Conservation (phyloP, 352 stramenopile species). For the Phytophthora fragariae region DNA sequence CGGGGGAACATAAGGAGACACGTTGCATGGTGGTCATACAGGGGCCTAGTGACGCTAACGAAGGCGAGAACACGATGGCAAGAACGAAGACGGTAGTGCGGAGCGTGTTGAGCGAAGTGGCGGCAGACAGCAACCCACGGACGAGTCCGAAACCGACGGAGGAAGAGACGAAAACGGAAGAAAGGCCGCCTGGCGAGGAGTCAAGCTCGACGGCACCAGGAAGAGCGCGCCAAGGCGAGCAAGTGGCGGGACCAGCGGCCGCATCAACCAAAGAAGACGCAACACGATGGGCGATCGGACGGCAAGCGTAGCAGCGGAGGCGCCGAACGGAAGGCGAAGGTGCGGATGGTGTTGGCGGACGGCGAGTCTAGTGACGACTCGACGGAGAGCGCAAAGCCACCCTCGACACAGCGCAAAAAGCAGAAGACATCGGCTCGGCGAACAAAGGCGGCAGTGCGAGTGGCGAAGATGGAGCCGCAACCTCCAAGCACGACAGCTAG, state of each 20-base stretch:
- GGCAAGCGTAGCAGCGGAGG: background rate
- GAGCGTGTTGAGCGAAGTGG: background rate
- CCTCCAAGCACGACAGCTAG: rapidly evolving
- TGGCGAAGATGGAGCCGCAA: background rate
- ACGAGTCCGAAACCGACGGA: background rate
- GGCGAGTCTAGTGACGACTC: background rate
- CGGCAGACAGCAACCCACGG: background rate
- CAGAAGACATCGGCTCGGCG: background rate
- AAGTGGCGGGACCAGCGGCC: background rate
- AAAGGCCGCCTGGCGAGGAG: background rate
- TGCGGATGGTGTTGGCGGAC: background rate
- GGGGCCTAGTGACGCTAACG: background rate
- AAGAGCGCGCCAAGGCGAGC: background rate
- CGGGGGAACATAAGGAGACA: background rate
- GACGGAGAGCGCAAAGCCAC: no score
- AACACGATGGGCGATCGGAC: background rate
- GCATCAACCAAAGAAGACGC: background rate
- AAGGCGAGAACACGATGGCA: background rate
- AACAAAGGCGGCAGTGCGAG: background rate
- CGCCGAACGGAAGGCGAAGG: background rate
- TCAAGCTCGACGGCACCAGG: background rate
- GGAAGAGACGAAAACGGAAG: background rate
- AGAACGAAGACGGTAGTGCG: background rate
- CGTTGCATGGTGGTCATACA: background rate
- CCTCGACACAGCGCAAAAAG: background rate